Conservation (phyloP, 2,329 filamentous ascomycete species). For the Diaporthe nobilis region DNA sequence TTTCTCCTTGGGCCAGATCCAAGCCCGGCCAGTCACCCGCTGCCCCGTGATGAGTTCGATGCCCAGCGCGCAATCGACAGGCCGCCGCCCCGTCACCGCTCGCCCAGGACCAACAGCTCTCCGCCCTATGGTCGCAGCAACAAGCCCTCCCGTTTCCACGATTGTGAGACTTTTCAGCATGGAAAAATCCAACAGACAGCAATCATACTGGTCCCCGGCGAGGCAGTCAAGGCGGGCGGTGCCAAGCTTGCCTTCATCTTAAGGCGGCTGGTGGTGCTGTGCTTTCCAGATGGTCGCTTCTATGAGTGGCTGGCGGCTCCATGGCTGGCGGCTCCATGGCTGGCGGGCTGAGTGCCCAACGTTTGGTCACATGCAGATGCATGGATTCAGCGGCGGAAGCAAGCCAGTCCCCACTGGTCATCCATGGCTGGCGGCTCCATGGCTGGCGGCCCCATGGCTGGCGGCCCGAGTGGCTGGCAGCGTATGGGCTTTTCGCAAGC, state of each 20-base stretch:
- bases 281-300: no score
- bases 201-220: not conserved
- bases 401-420: not conserved
- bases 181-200: not conserved
- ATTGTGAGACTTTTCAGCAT: not conserved
- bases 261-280: no score
- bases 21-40: not conserved
- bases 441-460: no score
- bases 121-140: not conserved
- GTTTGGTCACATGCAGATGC: conserved; percentile 33
- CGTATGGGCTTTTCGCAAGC: no score
- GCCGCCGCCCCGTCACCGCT: not conserved
- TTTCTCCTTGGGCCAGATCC: no score
- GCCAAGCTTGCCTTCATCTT: no score
- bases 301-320: no score
- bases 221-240: no score
- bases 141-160: not conserved
- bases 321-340: no score
- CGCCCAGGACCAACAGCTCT: not conserved
- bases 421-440: no score
- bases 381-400: not conserved
- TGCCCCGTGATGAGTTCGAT: not conserved
- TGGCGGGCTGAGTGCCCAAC: conserved; percentile 5
- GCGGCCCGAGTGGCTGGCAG: no score
- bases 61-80: not conserved